phyloP scores from a whole-genome alignment of 345 rosid species.

The Rubroshorea leprosula region DNA sequence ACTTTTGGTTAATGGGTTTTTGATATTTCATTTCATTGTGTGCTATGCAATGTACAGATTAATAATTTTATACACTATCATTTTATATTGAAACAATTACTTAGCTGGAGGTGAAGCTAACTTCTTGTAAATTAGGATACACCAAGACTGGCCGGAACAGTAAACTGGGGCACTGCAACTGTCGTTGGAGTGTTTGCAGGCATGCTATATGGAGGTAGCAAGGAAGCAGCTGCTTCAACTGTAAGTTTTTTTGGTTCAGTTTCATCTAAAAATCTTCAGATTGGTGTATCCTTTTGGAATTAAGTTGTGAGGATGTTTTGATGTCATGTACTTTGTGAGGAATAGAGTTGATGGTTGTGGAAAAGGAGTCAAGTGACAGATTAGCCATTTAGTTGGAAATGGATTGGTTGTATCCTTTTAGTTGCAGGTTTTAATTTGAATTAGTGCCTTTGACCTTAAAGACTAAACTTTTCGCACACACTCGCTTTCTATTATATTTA shows the following conservation, averaged over 20 bases:
- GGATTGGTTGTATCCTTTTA: neutral
- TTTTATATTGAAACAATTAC: conserved; percentile 5
- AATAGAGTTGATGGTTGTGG: neutral
- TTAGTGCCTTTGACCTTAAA: neutral
- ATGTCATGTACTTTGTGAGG: neutral
- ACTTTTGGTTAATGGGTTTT: no score
- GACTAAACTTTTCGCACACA: no score
- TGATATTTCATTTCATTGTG: no score
- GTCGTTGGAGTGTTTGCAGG: conserved; percentile 87
- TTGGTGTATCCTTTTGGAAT: neutral
- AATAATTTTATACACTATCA: neutral
- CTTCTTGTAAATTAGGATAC: conserved; percentile 50
- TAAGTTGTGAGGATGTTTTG: neutral
- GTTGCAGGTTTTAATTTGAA: no score
- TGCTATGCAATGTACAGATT: neutral
- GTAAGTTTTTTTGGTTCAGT: conserved; percentile 50
- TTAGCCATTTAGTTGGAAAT: no score
- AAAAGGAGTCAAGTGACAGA: neutral
- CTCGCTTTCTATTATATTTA: no score
- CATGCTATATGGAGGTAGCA: conserved; percentile 88
- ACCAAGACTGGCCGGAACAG: conserved; percentile 61
- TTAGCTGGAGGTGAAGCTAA: no score
- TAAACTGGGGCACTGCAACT: conserved; percentile 84
- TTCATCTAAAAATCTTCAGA: neutral
- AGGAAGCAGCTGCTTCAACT: conserved; percentile 90